Base-by-base conservation (phyloP, 73 alveolate genomes). In the Stentor coeruleus region DNA sequence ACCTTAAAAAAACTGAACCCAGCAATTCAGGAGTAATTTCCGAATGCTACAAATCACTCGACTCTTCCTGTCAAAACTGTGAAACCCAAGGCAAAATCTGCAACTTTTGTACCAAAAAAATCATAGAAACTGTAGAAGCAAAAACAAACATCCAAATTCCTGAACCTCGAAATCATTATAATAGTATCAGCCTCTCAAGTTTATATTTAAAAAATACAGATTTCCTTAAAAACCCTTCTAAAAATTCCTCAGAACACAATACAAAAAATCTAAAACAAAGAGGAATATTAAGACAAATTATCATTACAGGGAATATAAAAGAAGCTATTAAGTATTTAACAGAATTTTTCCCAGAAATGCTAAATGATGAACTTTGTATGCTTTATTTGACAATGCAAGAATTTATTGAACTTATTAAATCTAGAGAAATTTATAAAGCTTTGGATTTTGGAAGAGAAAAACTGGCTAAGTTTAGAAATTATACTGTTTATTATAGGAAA, bases 1-100 rank as follows among this genome's bases (percentile, higher is more conserved):
- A n/a, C n/a, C n/a, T n/a, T n/a, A n/a, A n/a, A n/a, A n/a, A n/a
- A n/a, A n/a, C n/a, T n/a, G n/a, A n/a, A 26, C 0, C 49, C n/a
- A 66, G 79, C 37, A 28, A 66, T 40, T 66, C 79, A 33, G 79
- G 79, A 2, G 33, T 37, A 40, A 40, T 66, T 26, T 66, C 79
- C 20, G 79, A 66, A 66, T 28, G 37, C n/a, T 20, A 20, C 33
- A 40, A 31, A 1, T 66, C 79, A 66, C n/a, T 66, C 33, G n/a
- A n/a, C n/a, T n/a, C n/a, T n/a, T n/a, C n/a, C n/a, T 57, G 73
- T 57, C 35, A 57, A 57, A 57, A 57, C 1, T 57, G 73, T 57
- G 73, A 57, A 57, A 57, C 15, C 15, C 35, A n/a, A n/a, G 35
- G 28, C 15, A 57, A 57, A 57, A 57, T 57, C 73, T 57, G 73